These are phyloP conservation scores for Beauveria varroae DNA, from an alignment of 2,329 filamentous ascomycete genomes.

Conservation along the genomic window DNA sequence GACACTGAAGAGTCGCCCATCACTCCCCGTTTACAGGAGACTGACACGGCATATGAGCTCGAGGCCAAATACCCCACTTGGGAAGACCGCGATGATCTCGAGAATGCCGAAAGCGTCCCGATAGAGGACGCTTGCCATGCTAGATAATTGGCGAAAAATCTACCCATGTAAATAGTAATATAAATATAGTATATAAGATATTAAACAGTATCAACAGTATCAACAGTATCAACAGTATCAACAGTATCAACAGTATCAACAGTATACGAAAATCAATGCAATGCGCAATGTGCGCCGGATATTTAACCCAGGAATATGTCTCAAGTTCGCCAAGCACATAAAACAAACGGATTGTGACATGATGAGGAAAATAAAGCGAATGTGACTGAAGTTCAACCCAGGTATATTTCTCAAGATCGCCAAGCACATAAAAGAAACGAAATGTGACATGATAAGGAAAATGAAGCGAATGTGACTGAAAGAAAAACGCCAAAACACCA, in stretches of 20 bases:
- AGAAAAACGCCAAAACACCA: not conserved
- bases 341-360: not conserved
- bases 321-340: not conserved
- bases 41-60: conserved; percentile 4
- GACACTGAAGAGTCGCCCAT: not conserved
- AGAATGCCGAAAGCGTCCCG: not conserved
- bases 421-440: not conserved
- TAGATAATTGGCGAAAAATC: not conserved
- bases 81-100: not conserved
- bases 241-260: not conserved
- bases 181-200: not conserved
- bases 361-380: not conserved
- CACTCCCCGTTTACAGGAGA: not conserved
- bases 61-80: conserved; percentile 7
- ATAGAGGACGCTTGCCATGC: conserved; percentile 3
- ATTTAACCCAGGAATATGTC: not conserved
- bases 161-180: not conserved
- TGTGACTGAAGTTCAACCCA: not conserved
- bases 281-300: not conserved
- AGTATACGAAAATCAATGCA: not conserved
- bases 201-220: not conserved
- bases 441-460: not conserved
- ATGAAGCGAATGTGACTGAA: not conserved
- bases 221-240: not conserved
- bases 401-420: not conserved